Conservation (phyloP, 164 flowering plant genomes). For the Malania oleifera region DNA sequence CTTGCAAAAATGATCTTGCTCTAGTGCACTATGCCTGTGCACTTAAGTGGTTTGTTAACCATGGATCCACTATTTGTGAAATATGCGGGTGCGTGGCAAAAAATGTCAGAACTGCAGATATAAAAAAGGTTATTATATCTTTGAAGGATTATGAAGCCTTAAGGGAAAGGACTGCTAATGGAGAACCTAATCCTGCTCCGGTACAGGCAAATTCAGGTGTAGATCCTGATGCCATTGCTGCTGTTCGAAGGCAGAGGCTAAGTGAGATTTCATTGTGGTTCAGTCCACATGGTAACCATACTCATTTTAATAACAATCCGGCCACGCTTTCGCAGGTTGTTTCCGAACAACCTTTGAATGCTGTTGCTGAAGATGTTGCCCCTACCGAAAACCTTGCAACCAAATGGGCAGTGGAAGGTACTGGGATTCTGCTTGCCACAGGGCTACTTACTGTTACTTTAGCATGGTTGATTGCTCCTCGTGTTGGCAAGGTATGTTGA, state of each 20-base stretch:
- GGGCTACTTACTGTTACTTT: constrained; percentile 93
- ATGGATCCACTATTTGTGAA: constrained; percentile 93
- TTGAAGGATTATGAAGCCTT: constrained; percentile 76
- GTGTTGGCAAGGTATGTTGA: constrained; percentile 78
- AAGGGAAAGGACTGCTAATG: constrained; percentile 71
- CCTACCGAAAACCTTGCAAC: constrained; percentile 66
- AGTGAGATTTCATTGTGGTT: constrained; percentile 91
- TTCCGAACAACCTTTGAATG: constrained; percentile 46
- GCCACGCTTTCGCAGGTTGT: constrained; percentile 38
- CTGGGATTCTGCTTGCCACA: constrained; percentile 89
- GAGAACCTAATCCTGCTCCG: constrained; percentile 46
- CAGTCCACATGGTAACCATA: constrained; percentile 39
- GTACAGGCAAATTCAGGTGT: constrained; percentile 39
- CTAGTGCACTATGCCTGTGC: constrained; percentile 94
- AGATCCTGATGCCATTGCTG: constrained; percentile 95
- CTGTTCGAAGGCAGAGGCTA: constrained; percentile 80
- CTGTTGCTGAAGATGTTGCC: constrained; percentile 31
- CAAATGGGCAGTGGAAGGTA: constrained; percentile 93
- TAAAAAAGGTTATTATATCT: constrained; percentile 60
- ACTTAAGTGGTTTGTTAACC: constrained; percentile 88
- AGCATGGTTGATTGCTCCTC: constrained; percentile 97
- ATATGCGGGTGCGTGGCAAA: constrained; percentile 72
- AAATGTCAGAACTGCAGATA: constrained; percentile 59
- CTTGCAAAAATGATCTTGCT: constrained; percentile 86
- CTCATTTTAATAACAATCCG: constrained; percentile 19